Evolutionary conservation across 1,139 yeast genomes (phyloP), one percentile per base, ranked within the genome.

Genomic region (Yamadazyma conglobata): DNA sequence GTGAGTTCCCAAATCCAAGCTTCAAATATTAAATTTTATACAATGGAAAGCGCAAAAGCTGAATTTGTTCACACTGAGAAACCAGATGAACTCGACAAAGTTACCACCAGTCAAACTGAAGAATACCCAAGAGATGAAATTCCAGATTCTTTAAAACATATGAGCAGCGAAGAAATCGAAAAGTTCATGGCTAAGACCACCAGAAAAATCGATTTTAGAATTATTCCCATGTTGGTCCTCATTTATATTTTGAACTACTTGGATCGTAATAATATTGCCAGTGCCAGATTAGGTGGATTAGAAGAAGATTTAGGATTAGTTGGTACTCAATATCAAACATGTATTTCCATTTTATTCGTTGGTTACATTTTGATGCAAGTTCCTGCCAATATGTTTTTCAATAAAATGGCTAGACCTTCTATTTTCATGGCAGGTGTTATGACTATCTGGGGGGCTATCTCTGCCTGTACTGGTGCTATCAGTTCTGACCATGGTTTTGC

Each of bases 331-430:
- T 77, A 73, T 49, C 76, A 76, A 48, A 72, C 76, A 5, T 62
- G 72, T 47, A 67, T 76, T 40, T 68, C 79, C 15, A 66, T 78
- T 34, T 60, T 78, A 30, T 78, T 74, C 41, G 79, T 77, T 17
- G 81, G 82, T 34, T 79, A 78, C 48, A 73, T 77, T 39, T 53
- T 72, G 30, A 68, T 76, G 64, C 79, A 78, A 52, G 65, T 78
- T 35, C 80, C 82, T 15, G 67, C 78, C 25, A 65, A 64, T 40
- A 61, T 65, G 67, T 45, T 64, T 29, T 54, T 65, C 44, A 73
- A 76, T 51, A 68, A 66, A 42, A 46, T 73, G 28, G 75, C 72
- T 3, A 60, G 56, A 39, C 81, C 79, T 6, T 65, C 78, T 4
- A 44, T 65, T 18, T 76, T 71, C 46, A 64, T 77, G 34, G 59